phyloP scores from a whole-genome alignment of 352 stramenopile species.

The Elongisporangium anandrum region DNA sequence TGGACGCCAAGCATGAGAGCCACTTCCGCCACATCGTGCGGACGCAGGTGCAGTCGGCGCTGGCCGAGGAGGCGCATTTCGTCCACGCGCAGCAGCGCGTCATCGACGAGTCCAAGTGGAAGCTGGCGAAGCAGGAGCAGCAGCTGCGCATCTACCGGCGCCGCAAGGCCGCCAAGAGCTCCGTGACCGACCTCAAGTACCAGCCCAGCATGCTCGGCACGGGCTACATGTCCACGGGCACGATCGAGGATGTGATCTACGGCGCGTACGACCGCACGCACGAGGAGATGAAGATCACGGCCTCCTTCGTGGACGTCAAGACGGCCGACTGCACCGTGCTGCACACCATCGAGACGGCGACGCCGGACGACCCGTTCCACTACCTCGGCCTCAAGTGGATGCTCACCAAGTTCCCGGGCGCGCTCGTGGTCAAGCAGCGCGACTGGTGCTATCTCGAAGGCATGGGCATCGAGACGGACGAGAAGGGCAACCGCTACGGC shows the following conservation, averaged over 20 bases:
- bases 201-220: slow-evolving; percentile 13
- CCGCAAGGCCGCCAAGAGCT: not conserved
- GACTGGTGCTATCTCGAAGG: slow-evolving; percentile 41
- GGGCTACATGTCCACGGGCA: slow-evolving; percentile 19
- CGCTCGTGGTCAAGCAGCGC: slow-evolving; percentile 22
- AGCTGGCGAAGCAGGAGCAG: slow-evolving; percentile 26
- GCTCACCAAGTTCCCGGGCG: slow-evolving; percentile 13
- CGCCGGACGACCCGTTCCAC: slow-evolving; percentile 32
- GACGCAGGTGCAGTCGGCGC: slow-evolving; percentile 17
- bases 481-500: slow-evolving; percentile 22
- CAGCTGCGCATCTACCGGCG: slow-evolving; percentile 36
- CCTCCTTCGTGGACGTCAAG: slow-evolving; percentile 29
- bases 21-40: slow-evolving; percentile 21
- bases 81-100: slow-evolving; percentile 15
- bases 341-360: slow-evolving; percentile 24
- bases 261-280: slow-evolving; percentile 28
- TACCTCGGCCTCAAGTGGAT: slow-evolving; percentile 49
- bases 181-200: not conserved
- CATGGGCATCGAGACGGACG: slow-evolving; percentile 27
- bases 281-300: slow-evolving; percentile 22
- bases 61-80: slow-evolving; percentile 26
- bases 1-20: slow-evolving; percentile 22
- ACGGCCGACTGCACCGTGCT: slow-evolving; percentile 38
- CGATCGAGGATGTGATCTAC: slow-evolving; percentile 55
- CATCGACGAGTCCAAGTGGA: slow-evolving; percentile 38